Conservation (phyloP, 2,329 filamentous ascomycete species). For the Xylariaceae sp. region DNA sequence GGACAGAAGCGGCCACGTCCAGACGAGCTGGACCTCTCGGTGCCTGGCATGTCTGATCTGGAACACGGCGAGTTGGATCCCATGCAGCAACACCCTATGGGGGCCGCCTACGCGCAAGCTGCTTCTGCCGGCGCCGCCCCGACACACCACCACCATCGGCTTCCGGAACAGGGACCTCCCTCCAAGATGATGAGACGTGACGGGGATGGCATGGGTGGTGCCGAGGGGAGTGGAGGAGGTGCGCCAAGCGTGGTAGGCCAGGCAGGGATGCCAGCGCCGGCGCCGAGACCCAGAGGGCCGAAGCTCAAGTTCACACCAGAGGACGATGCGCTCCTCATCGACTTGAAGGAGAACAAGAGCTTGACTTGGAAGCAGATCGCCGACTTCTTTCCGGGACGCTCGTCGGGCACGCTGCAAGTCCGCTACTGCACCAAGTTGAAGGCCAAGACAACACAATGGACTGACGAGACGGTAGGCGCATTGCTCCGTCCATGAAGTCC, state of each 20-base stretch:
- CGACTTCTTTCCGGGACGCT: slow-evolving; percentile 88
- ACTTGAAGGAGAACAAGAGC: slow-evolving; percentile 90
- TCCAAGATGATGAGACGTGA: slow-evolving; percentile 60
- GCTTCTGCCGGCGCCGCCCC: slow-evolving; percentile 36
- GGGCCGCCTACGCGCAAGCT: slow-evolving; percentile 42
- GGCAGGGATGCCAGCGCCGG: slow-evolving; percentile 78
- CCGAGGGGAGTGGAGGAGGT: slow-evolving; percentile 45
- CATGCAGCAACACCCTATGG: slow-evolving; percentile 46
- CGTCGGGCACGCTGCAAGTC: slow-evolving; percentile 84
- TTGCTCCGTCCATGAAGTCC: slow-evolving; percentile 2
- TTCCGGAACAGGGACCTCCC: slow-evolving; percentile 65
- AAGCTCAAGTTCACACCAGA: slow-evolving; percentile 93
- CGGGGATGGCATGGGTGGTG: slow-evolving; percentile 36
- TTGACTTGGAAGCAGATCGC: slow-evolving; percentile 97
- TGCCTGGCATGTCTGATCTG: slow-evolving; percentile 42
- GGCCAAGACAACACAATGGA: slow-evolving; percentile 90
- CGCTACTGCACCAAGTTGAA: slow-evolving; percentile 93
- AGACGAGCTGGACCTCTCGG: slow-evolving; percentile 51
- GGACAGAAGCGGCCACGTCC: slow-evolving; percentile 47
- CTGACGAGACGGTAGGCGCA: slow-evolving; percentile 76
- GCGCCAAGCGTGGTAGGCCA: slow-evolving; percentile 82
- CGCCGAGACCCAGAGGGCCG: slow-evolving; percentile 71
- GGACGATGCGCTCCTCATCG: slow-evolving; percentile 79
- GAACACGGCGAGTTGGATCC: slow-evolving; percentile 48
- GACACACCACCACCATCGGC: slow-evolving; percentile 73